Evolutionary conservation across 495 filamentous ascomycete genomes (phyloP).

Genomic region (Cairneyella variabilis): DNA sequence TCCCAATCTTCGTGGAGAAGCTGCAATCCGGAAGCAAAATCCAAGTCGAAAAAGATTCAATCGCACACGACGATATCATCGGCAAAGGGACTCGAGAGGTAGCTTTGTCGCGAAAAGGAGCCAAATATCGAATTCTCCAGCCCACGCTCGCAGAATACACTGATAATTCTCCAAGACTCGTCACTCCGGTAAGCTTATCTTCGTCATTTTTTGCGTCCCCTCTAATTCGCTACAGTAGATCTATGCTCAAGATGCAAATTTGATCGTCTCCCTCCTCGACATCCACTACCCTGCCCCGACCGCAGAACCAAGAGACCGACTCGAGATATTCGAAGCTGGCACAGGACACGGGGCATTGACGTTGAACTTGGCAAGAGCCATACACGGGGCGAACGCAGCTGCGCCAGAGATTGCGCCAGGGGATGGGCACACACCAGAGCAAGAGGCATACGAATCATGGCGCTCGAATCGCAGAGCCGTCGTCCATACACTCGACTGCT

Average conservation of each 20-base stretch:
- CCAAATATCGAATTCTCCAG: constrained; percentile 49
- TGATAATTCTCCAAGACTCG: constrained; percentile 54
- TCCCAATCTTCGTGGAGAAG: constrained; percentile 33
- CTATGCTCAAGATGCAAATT: constrained; percentile 65
- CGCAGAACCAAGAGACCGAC: constrained; percentile 20
- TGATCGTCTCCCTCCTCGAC: constrained; percentile 72
- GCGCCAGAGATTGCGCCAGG: constrained; percentile 25
- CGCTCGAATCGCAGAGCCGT: constrained; percentile 55
- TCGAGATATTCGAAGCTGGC: constrained; percentile 78
- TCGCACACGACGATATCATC: constrained; percentile 61
- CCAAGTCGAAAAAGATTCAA: constrained; percentile 43
- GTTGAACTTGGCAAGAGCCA: constrained; percentile 66
- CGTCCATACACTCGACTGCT: constrained; percentile 67
- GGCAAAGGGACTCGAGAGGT: constrained; percentile 53
- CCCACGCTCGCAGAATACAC: constrained; percentile 73
- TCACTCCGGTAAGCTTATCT: constrained; percentile 57
- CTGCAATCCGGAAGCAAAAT: constrained; percentile 43
- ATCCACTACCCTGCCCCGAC: constrained; percentile 48
- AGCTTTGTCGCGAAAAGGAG: constrained; percentile 47
- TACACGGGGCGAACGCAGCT: constrained; percentile 65
- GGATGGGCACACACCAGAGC: background rate
- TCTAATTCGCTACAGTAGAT: constrained; percentile 44
- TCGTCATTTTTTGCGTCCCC: background rate
- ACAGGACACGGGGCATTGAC: constrained; percentile 78
- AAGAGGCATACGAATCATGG: constrained; percentile 32